Evolutionary conservation across 768 basidiomycete genomes (phyloP).

Genomic region (Rhizopogon rudus): DNA sequence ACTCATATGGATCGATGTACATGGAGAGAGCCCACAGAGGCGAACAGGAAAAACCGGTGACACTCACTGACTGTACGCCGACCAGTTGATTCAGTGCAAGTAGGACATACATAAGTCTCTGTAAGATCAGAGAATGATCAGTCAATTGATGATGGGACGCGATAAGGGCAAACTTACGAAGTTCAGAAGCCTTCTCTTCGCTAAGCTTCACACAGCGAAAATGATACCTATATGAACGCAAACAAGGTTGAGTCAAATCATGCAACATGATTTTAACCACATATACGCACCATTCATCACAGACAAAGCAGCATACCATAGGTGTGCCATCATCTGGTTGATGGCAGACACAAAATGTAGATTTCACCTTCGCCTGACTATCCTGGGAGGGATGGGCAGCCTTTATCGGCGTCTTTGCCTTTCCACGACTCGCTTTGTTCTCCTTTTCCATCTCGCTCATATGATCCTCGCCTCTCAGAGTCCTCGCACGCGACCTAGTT

Average conservation of each 20-base stretch:
- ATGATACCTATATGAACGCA: slow-evolving; percentile 60
- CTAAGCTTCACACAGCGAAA: slow-evolving; percentile 68
- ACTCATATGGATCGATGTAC: slow-evolving; percentile 32
- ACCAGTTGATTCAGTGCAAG: slow-evolving; percentile 58
- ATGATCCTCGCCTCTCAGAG: slow-evolving; percentile 10
- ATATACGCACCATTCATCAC: slow-evolving; percentile 60
- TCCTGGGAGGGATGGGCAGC: slow-evolving; percentile 15
- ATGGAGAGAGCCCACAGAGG: slow-evolving; percentile 24
- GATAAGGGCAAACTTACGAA: slow-evolving; percentile 50
- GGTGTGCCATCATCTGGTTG: slow-evolving; percentile 73
- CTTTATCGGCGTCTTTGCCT: slow-evolving; percentile 18
- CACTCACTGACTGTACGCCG: slow-evolving; percentile 76
- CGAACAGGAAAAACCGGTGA: slow-evolving; percentile 28
- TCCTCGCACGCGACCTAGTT: slow-evolving; percentile 16
- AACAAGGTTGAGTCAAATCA: neutral
- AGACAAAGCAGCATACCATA: slow-evolving; percentile 73
- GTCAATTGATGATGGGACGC: neutral
- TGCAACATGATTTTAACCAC: neutral
- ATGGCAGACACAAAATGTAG: slow-evolving; percentile 56
- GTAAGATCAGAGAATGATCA: slow-evolving; percentile 9
- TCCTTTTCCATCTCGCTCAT: slow-evolving; percentile 27
- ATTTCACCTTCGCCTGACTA: slow-evolving; percentile 18
- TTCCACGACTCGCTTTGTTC: slow-evolving; percentile 19
- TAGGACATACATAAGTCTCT: slow-evolving; percentile 59
- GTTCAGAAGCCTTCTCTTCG: slow-evolving; percentile 66